phyloP scores from a whole-genome alignment of 371 early-diverging fungal species.

The Circinella minor region DNA sequence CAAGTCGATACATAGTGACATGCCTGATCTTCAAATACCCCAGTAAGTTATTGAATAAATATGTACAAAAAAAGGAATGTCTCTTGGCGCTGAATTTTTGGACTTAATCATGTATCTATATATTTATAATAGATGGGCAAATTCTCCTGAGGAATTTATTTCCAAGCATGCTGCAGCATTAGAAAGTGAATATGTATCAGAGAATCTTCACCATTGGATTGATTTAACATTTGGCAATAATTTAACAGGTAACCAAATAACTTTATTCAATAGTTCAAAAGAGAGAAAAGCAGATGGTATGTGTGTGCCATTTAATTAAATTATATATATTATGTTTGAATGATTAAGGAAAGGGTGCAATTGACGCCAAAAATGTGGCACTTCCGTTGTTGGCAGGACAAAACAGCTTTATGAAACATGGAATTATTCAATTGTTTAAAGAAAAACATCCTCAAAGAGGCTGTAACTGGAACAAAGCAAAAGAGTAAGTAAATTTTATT shows the following conservation, averaged over 20 bases:
- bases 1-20: conserved; percentile 67
- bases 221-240: conserved; percentile 86
- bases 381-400: conserved; percentile 67
- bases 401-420: conserved; percentile 75
- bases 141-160: conserved; percentile 72
- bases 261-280: no score
- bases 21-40: conserved; percentile 73
- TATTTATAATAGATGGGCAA: conserved; percentile 56
- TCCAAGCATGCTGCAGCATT: conserved; percentile 69
- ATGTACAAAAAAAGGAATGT: background rate
- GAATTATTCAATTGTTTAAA: conserved; percentile 76
- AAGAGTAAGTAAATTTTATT: background rate
- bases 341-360: conserved; percentile 64
- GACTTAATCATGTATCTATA: no score
- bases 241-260: conserved; percentile 52
- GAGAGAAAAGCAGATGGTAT: no score
- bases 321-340: no score
- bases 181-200: conserved; percentile 83
- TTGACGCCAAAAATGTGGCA: conserved; percentile 77
- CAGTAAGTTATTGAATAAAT: conserved; percentile 20
- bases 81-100: background rate
- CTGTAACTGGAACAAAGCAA: conserved; percentile 49
- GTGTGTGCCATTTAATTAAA: no score
- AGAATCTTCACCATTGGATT: conserved; percentile 81
- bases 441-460: conserved; percentile 73